Percentiles rank a stretch among this genome's conserved stretches.
These are phyloP conservation scores for Ustilago crameri DNA, from an alignment of 1,284 basidiomycete genomes.

Conservation along the genomic window DNA sequence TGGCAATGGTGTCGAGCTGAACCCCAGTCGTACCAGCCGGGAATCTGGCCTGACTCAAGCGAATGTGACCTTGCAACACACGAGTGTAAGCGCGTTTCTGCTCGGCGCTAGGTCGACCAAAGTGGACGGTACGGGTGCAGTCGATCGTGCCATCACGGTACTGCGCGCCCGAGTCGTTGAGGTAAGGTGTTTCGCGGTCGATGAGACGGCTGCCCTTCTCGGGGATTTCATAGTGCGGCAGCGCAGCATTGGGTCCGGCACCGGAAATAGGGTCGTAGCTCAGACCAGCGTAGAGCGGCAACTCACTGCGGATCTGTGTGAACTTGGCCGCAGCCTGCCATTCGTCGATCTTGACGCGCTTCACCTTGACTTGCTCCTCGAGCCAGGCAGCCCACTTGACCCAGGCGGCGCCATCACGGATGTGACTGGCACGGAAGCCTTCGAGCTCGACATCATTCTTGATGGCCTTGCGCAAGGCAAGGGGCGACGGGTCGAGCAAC, in stretches of 20 bases:
- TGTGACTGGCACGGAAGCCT: slow-evolving; percentile 58
- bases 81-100: slow-evolving; percentile 64
- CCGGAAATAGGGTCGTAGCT: slow-evolving; percentile 65
- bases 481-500: slow-evolving; percentile 36
- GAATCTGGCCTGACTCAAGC: slow-evolving; percentile 53
- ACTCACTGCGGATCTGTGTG: slow-evolving; percentile 34
- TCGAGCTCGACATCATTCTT: slow-evolving; percentile 63
- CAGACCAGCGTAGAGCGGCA: slow-evolving; percentile 58
- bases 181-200: slow-evolving; percentile 57
- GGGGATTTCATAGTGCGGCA: slow-evolving; percentile 67
- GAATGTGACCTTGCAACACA: slow-evolving; percentile 63
- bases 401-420: slow-evolving; percentile 65
- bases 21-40: slow-evolving; percentile 61
- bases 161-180: slow-evolving; percentile 64
- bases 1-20: slow-evolving; percentile 58
- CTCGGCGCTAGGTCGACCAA: slow-evolving; percentile 58
- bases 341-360: slow-evolving; percentile 47
- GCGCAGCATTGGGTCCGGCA: slow-evolving; percentile 59
- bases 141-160: slow-evolving; percentile 66
- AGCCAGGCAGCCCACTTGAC: slow-evolving; percentile 66
- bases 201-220: slow-evolving; percentile 51
- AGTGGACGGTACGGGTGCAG: slow-evolving; percentile 64
- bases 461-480: slow-evolving; percentile 59
- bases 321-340: slow-evolving; percentile 56
- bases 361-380: slow-evolving; percentile 54